These are phyloP conservation scores for Boletus subparvulus DNA, from an alignment of 768 basidiomycete genomes.

Conservation along the genomic window DNA sequence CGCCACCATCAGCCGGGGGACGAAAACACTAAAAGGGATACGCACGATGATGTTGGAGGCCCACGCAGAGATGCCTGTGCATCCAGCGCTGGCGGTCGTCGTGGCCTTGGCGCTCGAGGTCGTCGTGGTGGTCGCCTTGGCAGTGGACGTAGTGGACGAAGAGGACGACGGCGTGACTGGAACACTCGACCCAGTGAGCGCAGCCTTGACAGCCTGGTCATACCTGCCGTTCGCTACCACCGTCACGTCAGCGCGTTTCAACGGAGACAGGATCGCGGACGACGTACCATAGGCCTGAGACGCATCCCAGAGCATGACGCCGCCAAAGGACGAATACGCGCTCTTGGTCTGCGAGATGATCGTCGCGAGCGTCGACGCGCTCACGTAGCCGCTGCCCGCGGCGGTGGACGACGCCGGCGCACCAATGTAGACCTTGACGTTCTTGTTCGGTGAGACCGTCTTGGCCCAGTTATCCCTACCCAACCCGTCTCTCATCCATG, in stretches of 20 bases:
- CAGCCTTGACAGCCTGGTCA: conserved; percentile 43
- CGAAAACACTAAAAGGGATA: not conserved
- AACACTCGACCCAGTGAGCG: conserved; percentile 26
- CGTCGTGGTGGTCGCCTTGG: conserved; percentile 7
- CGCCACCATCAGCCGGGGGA: not conserved
- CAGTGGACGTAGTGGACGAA: not conserved
- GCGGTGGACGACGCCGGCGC: conserved; percentile 43
- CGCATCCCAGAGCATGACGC: conserved; percentile 44
- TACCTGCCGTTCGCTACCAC: conserved; percentile 42
- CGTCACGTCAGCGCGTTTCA: not conserved
- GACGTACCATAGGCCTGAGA: conserved; percentile 45
- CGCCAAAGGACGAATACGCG: conserved; percentile 46
- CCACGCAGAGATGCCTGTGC: conserved; percentile 46
- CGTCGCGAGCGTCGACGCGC: conserved; percentile 30
- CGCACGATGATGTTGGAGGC: conserved; percentile 37
- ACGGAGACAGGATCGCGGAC: no score
- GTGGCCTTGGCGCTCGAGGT: not conserved
- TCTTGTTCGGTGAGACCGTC: conserved; percentile 40
- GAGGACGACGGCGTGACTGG: conserved; percentile 1
- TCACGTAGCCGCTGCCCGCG: conserved; percentile 44
- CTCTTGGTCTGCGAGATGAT: conserved; percentile 35
- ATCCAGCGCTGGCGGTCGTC: conserved; percentile 30
- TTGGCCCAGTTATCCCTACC: conserved; percentile 49
- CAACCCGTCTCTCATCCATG: not conserved
- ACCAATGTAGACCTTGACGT: conserved; percentile 50